Evolutionary conservation across 1,284 basidiomycete genomes (phyloP).

Genomic region (Crucibulum cyathiforme): DNA sequence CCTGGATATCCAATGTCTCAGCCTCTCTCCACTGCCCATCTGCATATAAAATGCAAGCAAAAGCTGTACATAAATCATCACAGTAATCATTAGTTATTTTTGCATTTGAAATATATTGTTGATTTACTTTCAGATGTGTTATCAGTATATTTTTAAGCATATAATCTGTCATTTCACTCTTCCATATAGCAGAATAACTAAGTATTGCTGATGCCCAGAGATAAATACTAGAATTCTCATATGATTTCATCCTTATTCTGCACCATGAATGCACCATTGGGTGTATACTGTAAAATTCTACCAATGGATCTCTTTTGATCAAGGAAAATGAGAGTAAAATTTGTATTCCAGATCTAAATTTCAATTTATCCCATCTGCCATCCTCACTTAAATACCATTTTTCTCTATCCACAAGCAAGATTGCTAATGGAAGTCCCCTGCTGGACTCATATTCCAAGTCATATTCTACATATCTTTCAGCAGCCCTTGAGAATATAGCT

Average conservation of each 20-base stretch:
- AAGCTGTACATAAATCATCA: neutral
- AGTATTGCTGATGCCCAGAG: neutral
- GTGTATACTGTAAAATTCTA: neutral
- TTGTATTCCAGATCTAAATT: constrained; percentile 3
- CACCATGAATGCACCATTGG: neutral
- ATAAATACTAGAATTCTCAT: neutral
- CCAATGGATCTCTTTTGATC: neutral
- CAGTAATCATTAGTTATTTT: neutral
- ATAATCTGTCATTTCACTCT: neutral
- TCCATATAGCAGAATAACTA: neutral
- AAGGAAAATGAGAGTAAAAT: constrained; percentile 3
- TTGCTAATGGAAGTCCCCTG: neutral
- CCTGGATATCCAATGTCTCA: neutral
- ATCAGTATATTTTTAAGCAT: neutral
- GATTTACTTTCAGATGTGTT: neutral
- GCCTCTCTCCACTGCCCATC: constrained; percentile 1
- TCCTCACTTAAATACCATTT: neutral
- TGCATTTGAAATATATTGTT: neutral
- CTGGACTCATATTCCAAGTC: neutral
- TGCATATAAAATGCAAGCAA: neutral
- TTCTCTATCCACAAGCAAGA: neutral
- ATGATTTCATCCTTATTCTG: neutral
- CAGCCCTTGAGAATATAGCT: constrained; percentile 1
- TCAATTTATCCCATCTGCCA: neutral
- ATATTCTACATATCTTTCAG: neutral